Conservation (phyloP, 2,329 filamentous ascomycete species). For the Chrysoporthe cubensis region DNA sequence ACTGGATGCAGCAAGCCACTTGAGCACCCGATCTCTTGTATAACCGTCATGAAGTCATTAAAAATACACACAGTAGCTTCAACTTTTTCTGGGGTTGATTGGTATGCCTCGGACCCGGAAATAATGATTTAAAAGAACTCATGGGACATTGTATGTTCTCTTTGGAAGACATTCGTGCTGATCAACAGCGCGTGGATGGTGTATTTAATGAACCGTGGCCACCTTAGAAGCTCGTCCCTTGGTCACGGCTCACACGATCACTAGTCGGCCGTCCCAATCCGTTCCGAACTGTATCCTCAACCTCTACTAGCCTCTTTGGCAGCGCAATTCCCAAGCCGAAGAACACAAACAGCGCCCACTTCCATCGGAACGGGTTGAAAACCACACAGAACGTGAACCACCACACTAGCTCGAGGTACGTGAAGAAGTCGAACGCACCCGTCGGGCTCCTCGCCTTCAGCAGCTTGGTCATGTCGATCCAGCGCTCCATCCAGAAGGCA, state of each 20-base stretch:
- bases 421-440: slow-evolving; percentile 86
- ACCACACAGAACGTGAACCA: slow-evolving; percentile 82
- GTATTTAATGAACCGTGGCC: not conserved
- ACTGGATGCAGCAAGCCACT: too few species aligned
- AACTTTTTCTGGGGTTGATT: too few species aligned
- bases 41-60: too few species aligned
- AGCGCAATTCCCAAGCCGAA: slow-evolving; percentile 71
- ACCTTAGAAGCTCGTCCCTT: slow-evolving; percentile 22
- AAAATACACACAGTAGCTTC: too few species aligned
- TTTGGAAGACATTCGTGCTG: not conserved
- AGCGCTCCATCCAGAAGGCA: slow-evolving; percentile 76
- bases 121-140: not conserved
- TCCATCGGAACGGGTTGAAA: slow-evolving; percentile 87
- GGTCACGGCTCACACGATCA: slow-evolving; percentile 18
- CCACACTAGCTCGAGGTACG: slow-evolving; percentile 81
- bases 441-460: slow-evolving; percentile 73
- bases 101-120: not conserved
- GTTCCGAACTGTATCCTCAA: slow-evolving; percentile 66
- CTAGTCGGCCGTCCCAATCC: slow-evolving; percentile 43
- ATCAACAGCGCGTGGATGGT: too few species aligned
- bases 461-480: slow-evolving; percentile 81
- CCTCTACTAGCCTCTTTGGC: slow-evolving; percentile 67
- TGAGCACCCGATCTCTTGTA: too few species aligned
- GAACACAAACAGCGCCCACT: slow-evolving; percentile 85
- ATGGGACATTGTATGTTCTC: not conserved